Evolutionary conservation across 148 eudicot species (phyloP), one percentile per base, ranked within the genome.

Genomic region (Suaeda aralocaspica): DNA sequence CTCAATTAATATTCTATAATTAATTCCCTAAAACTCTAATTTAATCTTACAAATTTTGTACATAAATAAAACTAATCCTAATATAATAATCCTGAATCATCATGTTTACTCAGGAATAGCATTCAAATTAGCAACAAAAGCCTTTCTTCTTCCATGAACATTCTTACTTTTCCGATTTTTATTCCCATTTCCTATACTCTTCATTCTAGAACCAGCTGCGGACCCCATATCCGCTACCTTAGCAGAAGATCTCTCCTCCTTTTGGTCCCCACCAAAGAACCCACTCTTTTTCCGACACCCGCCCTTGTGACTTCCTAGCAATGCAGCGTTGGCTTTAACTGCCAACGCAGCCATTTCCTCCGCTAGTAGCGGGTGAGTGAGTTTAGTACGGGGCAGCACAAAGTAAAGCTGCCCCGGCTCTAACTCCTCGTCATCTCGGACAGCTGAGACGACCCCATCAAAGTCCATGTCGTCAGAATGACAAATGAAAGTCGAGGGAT

Each of bases 341-440:
- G 98, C 97, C 78, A 93, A 76, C 39, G 98, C 96, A 22, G 96
- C 98, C 97, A 91, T 91, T 57, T 94, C 97, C 70, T 91, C 92
- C 8, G 92, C 79, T 65, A 63, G 81, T 0, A 94, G 78, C 45
- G 84, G 89, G 11, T 70, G 82, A 2, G 22, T 72, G 39, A 91
- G 70, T 74, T 81, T 74, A n/a, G 57, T 66, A 53, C 84, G 42
- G 16, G 97, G 98, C 56, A 94, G 77, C 2, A 83, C 91, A 49
- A 94, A 94, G 76, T 94, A 94, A 5, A 94, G 77, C 72, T 91
- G 91, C 0, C 97, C 98, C 0, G 78, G 88, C 30, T 83, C 84
- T 0, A 94, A 88, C 78, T 82, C 88, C 2, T 87, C 98, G 49
- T 88, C 82, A 28, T 73, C 84, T 9, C 70, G 41, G 1, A 91